Conservation (phyloP, 257 asterid genomes). For the Nicotiana paniculata region DNA sequence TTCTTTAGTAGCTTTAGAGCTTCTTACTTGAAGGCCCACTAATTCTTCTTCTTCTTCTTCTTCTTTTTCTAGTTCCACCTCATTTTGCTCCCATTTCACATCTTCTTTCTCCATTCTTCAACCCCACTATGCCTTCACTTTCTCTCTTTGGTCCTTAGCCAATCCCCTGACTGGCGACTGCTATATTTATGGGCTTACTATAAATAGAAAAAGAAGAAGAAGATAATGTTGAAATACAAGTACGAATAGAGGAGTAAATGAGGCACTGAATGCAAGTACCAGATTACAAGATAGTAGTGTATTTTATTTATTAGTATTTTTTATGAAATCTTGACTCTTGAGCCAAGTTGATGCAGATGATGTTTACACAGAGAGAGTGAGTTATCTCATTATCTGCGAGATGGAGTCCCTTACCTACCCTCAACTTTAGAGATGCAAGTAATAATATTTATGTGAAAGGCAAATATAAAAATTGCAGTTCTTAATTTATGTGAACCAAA, state of each 20-base stretch:
- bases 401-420: background rate
- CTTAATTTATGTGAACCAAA: background rate
- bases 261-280: background rate
- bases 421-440: background rate
- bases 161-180: background rate
- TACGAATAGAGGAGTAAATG: background rate
- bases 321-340: background rate
- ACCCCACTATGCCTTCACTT: slow-evolving; percentile 6
- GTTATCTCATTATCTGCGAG: background rate
- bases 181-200: background rate
- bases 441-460: background rate
- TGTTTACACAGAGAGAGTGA: background rate
- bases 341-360: background rate
- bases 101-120: slow-evolving; percentile 43
- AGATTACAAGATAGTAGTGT: background rate
- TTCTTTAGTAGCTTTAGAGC: slow-evolving; percentile 23
- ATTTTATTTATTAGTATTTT: background rate
- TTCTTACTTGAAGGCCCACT: slow-evolving; percentile 25
- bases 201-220: background rate
- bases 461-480: background rate
- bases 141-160: background rate
- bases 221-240: background rate
- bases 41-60: slow-evolving; percentile 38
- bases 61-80: slow-evolving; percentile 31
- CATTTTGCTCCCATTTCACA: slow-evolving; percentile 25